Conservation (phyloP, 2,329 filamentous ascomycete genomes). For the Sporothrix curviconia region DNA sequence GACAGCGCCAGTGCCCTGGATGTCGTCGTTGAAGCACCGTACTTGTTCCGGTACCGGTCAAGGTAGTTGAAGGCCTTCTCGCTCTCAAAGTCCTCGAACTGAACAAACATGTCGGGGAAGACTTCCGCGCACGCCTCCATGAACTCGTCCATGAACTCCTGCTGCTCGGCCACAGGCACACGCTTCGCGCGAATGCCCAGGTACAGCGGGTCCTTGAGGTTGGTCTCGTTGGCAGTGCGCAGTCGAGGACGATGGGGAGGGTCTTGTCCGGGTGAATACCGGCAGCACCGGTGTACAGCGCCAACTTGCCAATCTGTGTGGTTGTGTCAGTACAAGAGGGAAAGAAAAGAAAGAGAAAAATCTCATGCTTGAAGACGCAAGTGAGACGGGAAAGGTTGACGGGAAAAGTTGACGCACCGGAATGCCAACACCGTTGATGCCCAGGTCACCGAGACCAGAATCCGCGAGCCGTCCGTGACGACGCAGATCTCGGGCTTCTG, state of each 20-base stretch:
- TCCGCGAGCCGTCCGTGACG: slow-evolving; percentile 92
- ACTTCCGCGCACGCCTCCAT: slow-evolving; percentile 83
- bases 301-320: slow-evolving; percentile 75
- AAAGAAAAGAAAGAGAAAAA: background rate
- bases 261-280: slow-evolving; percentile 88
- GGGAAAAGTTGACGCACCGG: slow-evolving; percentile 55
- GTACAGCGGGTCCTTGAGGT: slow-evolving; percentile 69
- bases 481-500: slow-evolving; percentile 88
- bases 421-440: slow-evolving; percentile 96
- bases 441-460: slow-evolving; percentile 85
- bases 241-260: slow-evolving; percentile 63
- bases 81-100: slow-evolving; percentile 98
- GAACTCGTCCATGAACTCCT: slow-evolving; percentile 93
- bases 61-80: slow-evolving; percentile 85
- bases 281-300: slow-evolving; percentile 90
- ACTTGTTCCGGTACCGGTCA: slow-evolving; percentile 77
- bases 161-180: slow-evolving; percentile 68
- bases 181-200: slow-evolving; percentile 83
- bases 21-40: slow-evolving; percentile 98
- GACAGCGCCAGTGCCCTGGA: slow-evolving; percentile 94
- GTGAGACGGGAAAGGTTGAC: too few species aligned
- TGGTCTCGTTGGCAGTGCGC: slow-evolving; percentile 59
- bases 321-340: slow-evolving; percentile 17
- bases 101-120: slow-evolving; percentile 63
- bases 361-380: background rate